Base-by-base conservation (phyloP, 129 eudicot species). In the Apium graveolens region DNA sequence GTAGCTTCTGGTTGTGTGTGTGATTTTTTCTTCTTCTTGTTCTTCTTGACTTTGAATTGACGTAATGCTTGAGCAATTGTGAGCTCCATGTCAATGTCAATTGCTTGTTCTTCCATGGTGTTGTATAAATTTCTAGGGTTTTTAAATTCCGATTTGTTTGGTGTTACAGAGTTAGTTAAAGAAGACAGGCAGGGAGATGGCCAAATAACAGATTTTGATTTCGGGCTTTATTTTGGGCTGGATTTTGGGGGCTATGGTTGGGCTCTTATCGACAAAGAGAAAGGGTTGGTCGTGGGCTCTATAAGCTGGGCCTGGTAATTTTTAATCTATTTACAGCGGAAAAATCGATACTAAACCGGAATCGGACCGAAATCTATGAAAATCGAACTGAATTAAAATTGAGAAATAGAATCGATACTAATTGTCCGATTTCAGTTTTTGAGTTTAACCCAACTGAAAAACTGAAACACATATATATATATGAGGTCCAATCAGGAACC, bases 31-130 rank as follows among this genome's bases (percentile, higher is more conserved):
- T 18, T 31, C 26, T 43, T 78, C 38, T 35, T 65, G 31, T 10
- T 0, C 1, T 60, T 57, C 5, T 57, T 57, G 11, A 24, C 1
- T 2, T n/a, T 60, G 68, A 60, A 9, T 68, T 38, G 79, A 5
- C 60, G 78, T 5, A 78, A 10, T 11, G 38, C 60, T 35, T 41
- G 73, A 21, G 82, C 79, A 38, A 84, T 45, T 17, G 87, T 77
- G 21, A 75, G 69, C 41, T 80, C 82, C 77, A 57, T 42, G 53
- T 84, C 87, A 1, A 74, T 49, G 1, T 78, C 80, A 60, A 84
- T 45, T 14, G 48, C 69, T 45, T 31, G 82, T 62, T 78, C 86
- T 70, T 62, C 69, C 48, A 32, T 62, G 18, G 27, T n/a, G 32
- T 41, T 20, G 7, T 24, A 4, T 26, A 13, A 27, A 73, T 38